These are phyloP conservation scores for Udeniomyces megalosporus DNA, from an alignment of 768 basidiomycete species.

Conservation along the genomic window DNA sequence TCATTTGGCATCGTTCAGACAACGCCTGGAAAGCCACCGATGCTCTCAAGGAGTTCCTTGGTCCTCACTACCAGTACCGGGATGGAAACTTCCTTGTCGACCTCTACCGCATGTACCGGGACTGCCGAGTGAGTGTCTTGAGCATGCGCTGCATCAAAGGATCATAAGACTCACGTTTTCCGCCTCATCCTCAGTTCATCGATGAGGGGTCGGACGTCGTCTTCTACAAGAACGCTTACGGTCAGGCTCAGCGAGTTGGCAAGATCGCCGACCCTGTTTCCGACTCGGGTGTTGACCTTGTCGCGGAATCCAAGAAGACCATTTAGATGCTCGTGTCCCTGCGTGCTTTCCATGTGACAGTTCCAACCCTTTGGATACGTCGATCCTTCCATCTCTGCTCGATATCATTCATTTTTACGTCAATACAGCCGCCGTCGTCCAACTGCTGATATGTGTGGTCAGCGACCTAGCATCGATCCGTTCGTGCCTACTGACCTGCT, in stretches of 20 bases:
- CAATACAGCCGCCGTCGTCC: too few species aligned
- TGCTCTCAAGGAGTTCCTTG: slow-evolving; percentile 62
- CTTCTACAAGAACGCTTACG: slow-evolving; percentile 77
- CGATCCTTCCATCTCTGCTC: too few species aligned
- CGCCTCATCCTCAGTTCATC: slow-evolving; percentile 42
- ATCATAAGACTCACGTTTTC: background rate
- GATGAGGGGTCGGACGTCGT: slow-evolving; percentile 65
- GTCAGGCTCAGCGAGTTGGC: slow-evolving; percentile 49
- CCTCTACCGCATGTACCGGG: slow-evolving; percentile 53
- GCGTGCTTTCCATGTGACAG: too few species aligned
- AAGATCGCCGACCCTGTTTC: slow-evolving; percentile 43
- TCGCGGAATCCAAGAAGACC: background rate
- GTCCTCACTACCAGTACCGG: slow-evolving; percentile 34
- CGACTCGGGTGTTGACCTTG: slow-evolving; percentile 52
- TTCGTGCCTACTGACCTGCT: too few species aligned
- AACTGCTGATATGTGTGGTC: too few species aligned
- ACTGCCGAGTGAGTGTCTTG: slow-evolving; percentile 40
- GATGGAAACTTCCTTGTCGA: slow-evolving; percentile 39
- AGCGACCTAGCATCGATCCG: too few species aligned
- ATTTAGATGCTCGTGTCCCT: background rate
- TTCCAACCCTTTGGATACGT: too few species aligned
- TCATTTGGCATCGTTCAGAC: slow-evolving; percentile 12
- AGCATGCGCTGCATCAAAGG: background rate
- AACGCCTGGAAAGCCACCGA: slow-evolving; percentile 69
- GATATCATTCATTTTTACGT: too few species aligned